Percentiles rank a stretch among this genome's conserved stretches.
Evolutionary conservation across 1,284 basidiomycete genomes (phyloP).

Genomic region (Coniferiporia sulphurascens): DNA sequence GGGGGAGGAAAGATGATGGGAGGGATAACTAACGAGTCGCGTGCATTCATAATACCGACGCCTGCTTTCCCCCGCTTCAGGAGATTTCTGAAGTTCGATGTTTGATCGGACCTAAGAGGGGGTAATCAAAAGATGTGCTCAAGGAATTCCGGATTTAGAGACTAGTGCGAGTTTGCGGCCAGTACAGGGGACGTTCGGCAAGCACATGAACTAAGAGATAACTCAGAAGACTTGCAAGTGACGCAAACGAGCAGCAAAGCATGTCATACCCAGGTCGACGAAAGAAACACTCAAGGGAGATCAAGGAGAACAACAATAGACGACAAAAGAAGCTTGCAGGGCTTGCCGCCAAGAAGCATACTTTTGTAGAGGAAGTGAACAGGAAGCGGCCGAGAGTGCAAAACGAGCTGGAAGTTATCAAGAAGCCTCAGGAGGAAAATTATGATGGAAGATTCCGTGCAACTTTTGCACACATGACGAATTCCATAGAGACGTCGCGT

Average conservation of each 20-base stretch:
- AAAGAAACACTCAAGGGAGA: no score
- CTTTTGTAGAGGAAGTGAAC: no score
- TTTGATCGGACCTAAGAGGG: no score
- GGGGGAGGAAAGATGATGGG: conserved; percentile 10
- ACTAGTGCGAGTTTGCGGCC: no score
- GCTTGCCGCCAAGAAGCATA: no score
- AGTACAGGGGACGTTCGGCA: no score
- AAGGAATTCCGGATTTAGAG: no score
- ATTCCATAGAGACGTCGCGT: neutral
- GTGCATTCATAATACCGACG: neutral
- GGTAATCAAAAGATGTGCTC: no score
- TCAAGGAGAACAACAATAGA: neutral
- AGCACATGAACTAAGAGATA: neutral
- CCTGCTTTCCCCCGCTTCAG: neutral
- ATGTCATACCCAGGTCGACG: neutral
- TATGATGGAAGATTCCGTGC: neutral
- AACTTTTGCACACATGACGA: neutral
- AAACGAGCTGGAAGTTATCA: neutral
- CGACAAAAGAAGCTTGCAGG: no score
- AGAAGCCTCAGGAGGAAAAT: neutral
- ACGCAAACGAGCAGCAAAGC: neutral
- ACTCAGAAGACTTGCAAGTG: neutral
- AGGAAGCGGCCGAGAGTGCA: neutral
- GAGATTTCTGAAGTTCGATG: no score
- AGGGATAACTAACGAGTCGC: conserved; percentile 1